Base-by-base conservation (phyloP, 257 asterid species). In the Solanum bulbocastanum region DNA sequence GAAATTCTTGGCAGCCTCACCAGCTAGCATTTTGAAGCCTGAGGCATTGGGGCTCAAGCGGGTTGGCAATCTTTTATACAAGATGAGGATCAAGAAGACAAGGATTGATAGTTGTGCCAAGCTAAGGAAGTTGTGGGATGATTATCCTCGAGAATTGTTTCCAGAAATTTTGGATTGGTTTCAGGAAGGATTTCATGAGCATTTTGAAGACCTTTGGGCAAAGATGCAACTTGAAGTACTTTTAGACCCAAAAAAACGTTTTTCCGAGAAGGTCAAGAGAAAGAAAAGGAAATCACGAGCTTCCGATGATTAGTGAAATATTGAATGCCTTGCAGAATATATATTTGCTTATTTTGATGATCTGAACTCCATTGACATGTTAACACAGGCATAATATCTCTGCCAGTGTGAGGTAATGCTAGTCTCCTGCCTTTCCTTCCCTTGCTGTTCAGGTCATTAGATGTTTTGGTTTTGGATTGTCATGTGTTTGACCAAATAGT, bases 101-200 rank as follows among this genome's bases (percentile, higher is more conserved):
- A 85, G 90, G 25, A 91, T 94, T 42, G 98, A 94, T 87, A 92
- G 91, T 62, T 86, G 95, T 88, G 94, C 85, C 32, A 92, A 87
- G 87, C 85, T 95, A 49, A 89, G 93, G 88, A 52, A 18, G 42
- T 75, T 90, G 90, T 94, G 98, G 99, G 72, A 90, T 52, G 94
- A 91, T 37, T 85, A 94, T 74, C 91, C 92, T 2, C 86, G 65
- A 18, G 94, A 88, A 89, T 74, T 96, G 86, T 93, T 86, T 88
- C 10, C 56, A 39, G 99, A 96, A 87, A 90, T 95, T 81, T 88
- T 25, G 86, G 94, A 94, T 75, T 96, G 98, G 98, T 96, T 94
- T 90, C 98, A 93, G 84, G 93, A 89, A 89, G 93, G 94, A 44
- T 93, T 92, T 71, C 90, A 46, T 82, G 87, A 7, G 18, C 89